Evolutionary conservation across 1,284 basidiomycete genomes (phyloP).

Genomic region (Apiotrichum gamsii): DNA sequence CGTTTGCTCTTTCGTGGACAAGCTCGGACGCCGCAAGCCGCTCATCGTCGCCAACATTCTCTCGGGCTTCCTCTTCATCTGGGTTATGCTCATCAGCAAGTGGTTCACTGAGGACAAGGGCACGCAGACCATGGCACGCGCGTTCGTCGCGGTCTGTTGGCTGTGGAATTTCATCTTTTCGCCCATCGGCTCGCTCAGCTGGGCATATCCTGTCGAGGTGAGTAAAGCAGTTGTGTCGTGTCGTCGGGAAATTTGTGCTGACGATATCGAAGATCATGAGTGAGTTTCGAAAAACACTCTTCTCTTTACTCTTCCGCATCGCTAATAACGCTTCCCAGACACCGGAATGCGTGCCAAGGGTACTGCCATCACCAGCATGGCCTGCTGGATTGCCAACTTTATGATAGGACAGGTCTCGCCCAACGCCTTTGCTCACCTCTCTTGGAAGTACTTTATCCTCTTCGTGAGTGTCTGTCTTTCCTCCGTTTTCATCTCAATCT

Average conservation of each 20-base stretch:
- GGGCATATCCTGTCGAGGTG: conserved; percentile 45
- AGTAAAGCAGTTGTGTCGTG: no score
- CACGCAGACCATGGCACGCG: not conserved
- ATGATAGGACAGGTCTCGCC: conserved; percentile 48
- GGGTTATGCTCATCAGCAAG: conserved; percentile 1
- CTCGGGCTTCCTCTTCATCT: conserved; percentile 39
- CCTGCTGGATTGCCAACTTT: conserved; percentile 46
- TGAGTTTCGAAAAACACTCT: no score
- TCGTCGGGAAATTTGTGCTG: conserved; percentile 41
- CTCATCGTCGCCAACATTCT: conserved; percentile 54
- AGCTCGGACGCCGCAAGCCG: conserved; percentile 52
- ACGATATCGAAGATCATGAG: conserved; percentile 47
- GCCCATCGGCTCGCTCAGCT: conserved; percentile 16
- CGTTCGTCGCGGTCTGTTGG: conserved; percentile 12
- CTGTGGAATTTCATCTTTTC: conserved; percentile 19
- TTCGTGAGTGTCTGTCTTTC: conserved; percentile 59
- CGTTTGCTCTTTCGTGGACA: conserved; percentile 51
- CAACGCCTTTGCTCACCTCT: conserved; percentile 30
- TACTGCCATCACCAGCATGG: conserved; percentile 55
- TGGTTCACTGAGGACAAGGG: conserved; percentile 1
- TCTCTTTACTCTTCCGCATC: conserved; percentile 45
- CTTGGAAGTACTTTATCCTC: conserved; percentile 51
- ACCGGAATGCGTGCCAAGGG: conserved; percentile 52
- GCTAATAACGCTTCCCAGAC: no score
- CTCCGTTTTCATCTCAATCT: conserved; percentile 57